Base-by-base conservation (phyloP, 352 stramenopile genomes). In the Phytophthora capsici region DNA sequence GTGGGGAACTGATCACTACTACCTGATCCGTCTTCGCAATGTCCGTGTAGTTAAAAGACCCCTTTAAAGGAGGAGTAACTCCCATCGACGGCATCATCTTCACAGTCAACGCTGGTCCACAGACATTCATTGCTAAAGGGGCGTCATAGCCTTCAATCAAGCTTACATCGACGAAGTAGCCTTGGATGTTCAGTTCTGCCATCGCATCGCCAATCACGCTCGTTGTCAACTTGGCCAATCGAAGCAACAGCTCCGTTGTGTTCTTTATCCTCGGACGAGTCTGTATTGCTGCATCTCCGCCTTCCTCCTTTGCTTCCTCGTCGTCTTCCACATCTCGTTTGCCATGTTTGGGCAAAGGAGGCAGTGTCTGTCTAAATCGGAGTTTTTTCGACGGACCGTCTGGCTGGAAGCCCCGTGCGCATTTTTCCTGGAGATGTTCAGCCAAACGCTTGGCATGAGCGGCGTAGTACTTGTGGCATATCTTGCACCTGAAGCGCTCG, bases 381-480 rank as follows among this genome's bases (percentile, higher is more conserved):
- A 34, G 0, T 34, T 10, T 34, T 13, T 12, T 34, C 9, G 28
- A 14, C 1, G 8, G 8, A 9, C 28, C 28, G 73, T 94, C 93
- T 71, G 80, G 89, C 75, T 92, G 79, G 73, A 94, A 93, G n/a
- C 75, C 76, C 0, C 84, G 86, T n/a, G 66, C 83, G 57, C 86
- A 94, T 49, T 77, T 82, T 71, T 89, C 75, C 58, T 82, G 82
- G 26, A 94, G 72, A 63, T 94, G 86, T 46, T 93, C 86, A 32
- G 80, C 86, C 55, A 94, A 64, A 4, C 86, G 82, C 62, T 82
- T 92, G 49, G 86, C 86, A 62, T 94, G 93, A 41, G 78, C 87
- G 40, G 86, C 86, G 57, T 94, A 94, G 73, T 94, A 83, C 69
- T 94, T 94, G 67, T 91, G 72, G 63, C 86, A 94, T 70, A 92